These are phyloP conservation scores for Coniochaeta pulveracea DNA, from an alignment of 2,329 filamentous ascomycete genomes.

Conservation along the genomic window DNA sequence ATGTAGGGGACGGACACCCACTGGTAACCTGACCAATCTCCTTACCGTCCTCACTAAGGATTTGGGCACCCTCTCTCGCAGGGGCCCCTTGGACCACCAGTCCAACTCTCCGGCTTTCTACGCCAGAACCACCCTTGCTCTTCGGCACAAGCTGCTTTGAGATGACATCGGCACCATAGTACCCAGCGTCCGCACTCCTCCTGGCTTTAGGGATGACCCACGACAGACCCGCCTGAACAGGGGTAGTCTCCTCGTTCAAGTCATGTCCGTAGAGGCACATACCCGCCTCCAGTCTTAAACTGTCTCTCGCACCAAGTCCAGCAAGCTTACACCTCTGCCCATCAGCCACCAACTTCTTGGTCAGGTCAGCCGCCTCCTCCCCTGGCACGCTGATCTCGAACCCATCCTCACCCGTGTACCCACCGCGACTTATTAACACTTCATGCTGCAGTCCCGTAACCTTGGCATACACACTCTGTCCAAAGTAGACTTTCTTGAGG, in stretches of 20 bases:
- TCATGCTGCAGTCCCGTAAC: constrained; percentile 47
- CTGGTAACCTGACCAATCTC: constrained; percentile 76
- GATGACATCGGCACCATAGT: constrained; percentile 74
- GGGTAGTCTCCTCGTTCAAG: constrained; percentile 64
- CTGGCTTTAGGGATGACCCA: constrained; percentile 84
- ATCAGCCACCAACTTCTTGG: constrained; percentile 56
- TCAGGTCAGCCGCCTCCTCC: constrained; percentile 49
- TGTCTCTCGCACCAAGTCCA: constrained; percentile 84
- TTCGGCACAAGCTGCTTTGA: constrained; percentile 64
- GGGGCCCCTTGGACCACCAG: constrained; percentile 76
- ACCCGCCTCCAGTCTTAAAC: constrained; percentile 84
- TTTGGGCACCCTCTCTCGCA: constrained; percentile 77
- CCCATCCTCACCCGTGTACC: constrained; percentile 96
- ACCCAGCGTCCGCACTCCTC: constrained; percentile 53
- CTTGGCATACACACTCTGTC: constrained; percentile 55
- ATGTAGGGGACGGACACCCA: constrained; percentile 76
- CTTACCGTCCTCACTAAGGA: constrained; percentile 53
- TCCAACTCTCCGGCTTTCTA: constrained; percentile 65
- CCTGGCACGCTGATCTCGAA: constrained; percentile 83
- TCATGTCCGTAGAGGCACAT: constrained; percentile 99
- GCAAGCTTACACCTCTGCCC: constrained; percentile 62
- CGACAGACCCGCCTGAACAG: constrained; percentile 42
- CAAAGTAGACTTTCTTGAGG: constrained; percentile 69
- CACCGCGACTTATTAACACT: constrained; percentile 73
- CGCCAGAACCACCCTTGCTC: constrained; percentile 60